Conservation (phyloP, 192 early-diverging fungal species). For the Coemansia sp. region DNA sequence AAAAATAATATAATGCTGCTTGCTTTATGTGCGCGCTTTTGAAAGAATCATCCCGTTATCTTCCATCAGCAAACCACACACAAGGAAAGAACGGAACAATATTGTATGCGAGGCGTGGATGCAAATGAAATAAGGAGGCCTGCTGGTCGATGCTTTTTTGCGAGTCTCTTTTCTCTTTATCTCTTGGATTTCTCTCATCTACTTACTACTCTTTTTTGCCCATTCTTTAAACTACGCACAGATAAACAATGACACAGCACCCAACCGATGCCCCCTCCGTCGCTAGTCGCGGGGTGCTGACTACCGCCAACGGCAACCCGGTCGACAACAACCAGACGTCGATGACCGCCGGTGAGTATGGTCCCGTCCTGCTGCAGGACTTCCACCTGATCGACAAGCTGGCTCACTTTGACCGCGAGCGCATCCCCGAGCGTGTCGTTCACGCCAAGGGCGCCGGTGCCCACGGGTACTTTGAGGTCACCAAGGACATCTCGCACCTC, state of each 20-base stretch:
- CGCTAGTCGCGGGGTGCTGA: conserved; percentile 49
- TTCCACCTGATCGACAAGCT: conserved; percentile 78
- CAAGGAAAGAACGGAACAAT: background rate
- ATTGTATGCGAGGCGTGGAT: background rate
- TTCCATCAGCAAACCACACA: background rate
- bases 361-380: conserved; percentile 71
- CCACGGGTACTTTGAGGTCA: conserved; percentile 81
- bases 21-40: background rate
- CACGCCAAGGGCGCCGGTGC: conserved; percentile 85
- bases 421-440: conserved; percentile 85
- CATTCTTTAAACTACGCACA: no score
- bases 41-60: background rate
- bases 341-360: conserved; percentile 64
- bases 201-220: background rate
- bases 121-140: background rate
- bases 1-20: background rate
- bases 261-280: conserved; percentile 46
- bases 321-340: conserved; percentile 77
- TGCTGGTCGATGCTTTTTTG: background rate
- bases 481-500: conserved; percentile 66
- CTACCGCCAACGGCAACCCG: conserved; percentile 67
- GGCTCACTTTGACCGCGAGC: conserved; percentile 82
- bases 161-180: background rate
- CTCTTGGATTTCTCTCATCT: conserved; percentile 5
- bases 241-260: conserved; percentile 26